Percentiles rank a stretch among this genome's conserved stretches.
phyloP scores from a whole-genome alignment of 2,329 filamentous ascomycete genomes.

The Coniochaeta pulveracea region DNA sequence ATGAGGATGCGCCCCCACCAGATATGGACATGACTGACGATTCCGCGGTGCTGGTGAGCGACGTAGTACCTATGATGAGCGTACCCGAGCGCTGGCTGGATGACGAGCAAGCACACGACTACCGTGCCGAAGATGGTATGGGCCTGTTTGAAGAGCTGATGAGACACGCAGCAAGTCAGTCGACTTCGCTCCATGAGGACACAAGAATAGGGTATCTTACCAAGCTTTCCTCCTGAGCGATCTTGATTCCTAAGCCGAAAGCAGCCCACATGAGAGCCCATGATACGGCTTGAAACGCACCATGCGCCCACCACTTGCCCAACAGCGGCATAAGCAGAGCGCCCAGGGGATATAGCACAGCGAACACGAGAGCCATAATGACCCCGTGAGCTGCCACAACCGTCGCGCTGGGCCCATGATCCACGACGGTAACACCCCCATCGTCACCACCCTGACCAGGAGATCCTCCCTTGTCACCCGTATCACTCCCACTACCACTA shows the following conservation, averaged over 20 bases:
- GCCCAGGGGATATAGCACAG: constrained; percentile 47
- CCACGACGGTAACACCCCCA: constrained; percentile 14
- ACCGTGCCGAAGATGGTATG: constrained; percentile 48
- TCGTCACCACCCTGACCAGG: constrained; percentile 6
- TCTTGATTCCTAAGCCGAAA: constrained; percentile 43
- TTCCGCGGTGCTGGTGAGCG: constrained; percentile 32
- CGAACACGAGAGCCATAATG: constrained; percentile 49
- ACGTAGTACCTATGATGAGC: constrained; percentile 45
- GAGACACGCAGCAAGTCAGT: not conserved
- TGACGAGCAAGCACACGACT: constrained; percentile 37
- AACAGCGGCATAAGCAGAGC: constrained; percentile 48
- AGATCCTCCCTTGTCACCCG: constrained; percentile 5
- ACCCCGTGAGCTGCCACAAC: constrained; percentile 39
- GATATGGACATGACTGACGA: constrained; percentile 45
- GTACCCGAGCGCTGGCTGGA: constrained; percentile 48
- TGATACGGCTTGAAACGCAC: constrained; percentile 38
- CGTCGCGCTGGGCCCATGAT: constrained; percentile 4
- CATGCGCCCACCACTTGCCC: constrained; percentile 47
- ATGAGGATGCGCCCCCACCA: constrained; percentile 52
- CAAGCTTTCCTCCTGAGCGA: constrained; percentile 25
- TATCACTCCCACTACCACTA: constrained; percentile 6
- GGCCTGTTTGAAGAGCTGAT: constrained; percentile 36
- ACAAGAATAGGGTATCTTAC: constrained; percentile 24
- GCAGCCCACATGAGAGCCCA: constrained; percentile 48
- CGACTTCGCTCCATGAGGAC: not conserved